Base-by-base conservation (phyloP, 2,329 filamentous ascomycete species). In the Hypoxylon rubiginosum region DNA sequence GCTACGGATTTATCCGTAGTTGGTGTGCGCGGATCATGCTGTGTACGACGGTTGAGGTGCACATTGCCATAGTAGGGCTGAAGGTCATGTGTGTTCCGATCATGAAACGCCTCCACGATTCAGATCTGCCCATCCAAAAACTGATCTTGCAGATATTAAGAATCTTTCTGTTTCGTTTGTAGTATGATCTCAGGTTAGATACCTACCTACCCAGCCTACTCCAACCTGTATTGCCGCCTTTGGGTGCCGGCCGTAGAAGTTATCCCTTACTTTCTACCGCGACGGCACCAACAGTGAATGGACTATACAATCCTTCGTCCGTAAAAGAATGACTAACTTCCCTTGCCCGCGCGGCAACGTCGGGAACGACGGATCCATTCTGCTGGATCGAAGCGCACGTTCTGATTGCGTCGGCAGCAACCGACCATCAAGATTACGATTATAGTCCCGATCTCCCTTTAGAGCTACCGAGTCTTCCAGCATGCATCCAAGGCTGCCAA, bases 321-420 rank as follows among this genome's bases (percentile, higher is more conserved):
- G n/a, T 13, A 39, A 34, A 34, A 52, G 4, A 45, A 13, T 13
- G 21, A 43, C 48, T 55, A 41, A 53, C 57, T 54, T 50, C 17
- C 52, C 54, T 43, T 57, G 50, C 50, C 32, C 2, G 13, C n/a
- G 36, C 55, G 65, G 49, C 57, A 66, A 19, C 28, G n/a, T 64
- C 62, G 64, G 67, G 60, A 46, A 43, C 54, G 19, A 36, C 59
- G 57, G 67, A 66, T 53, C 67, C 67, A 59, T 41, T 58, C 41
- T 19, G 28, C 65, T 68, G 67, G 67, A 67, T 64, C 62, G 34
- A 49, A 41, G 7, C 43, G 36, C 45, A 62, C 54, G 58, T 56
- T 60, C 55, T 69, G 64, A 67, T 70, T 70, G 67, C 53, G 64
- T 66, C 64, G 67, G 62, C 28, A 62, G n/a, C 50, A 68, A 64